These are phyloP conservation scores for Cercospora sesami DNA, from an alignment of 2,329 filamentous ascomycete species.

Conservation along the genomic window DNA sequence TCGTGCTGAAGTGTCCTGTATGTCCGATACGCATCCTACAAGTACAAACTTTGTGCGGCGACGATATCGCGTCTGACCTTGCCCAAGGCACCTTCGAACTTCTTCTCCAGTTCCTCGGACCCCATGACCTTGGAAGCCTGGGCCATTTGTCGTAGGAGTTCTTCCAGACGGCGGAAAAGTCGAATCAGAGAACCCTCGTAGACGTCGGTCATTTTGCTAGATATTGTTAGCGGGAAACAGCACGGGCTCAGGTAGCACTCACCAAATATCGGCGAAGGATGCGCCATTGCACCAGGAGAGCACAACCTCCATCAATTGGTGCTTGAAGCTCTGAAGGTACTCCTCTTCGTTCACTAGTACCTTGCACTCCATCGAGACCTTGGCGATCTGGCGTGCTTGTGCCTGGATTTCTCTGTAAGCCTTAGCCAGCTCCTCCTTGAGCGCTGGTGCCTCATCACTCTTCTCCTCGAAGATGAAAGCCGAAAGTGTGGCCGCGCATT, in stretches of 20 bases:
- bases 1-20: background rate
- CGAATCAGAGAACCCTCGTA: constrained; percentile 97
- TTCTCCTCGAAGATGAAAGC: constrained; percentile 99
- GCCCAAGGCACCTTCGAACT: constrained; percentile 81
- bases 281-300: constrained; percentile 87
- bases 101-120: constrained; percentile 85
- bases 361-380: constrained; percentile 93
- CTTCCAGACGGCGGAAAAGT: constrained; percentile 91
- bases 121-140: constrained; percentile 98
- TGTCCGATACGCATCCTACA: constrained; percentile 52
- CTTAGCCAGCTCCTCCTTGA: constrained; percentile 83
- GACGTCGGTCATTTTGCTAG: constrained; percentile 96
- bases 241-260: constrained; percentile 46
- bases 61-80: constrained; percentile 94
- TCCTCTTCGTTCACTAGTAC: constrained; percentile 92
- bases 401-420: constrained; percentile 82
- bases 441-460: constrained; percentile 67
- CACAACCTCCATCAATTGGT: constrained; percentile 95
- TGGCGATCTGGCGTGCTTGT: constrained; percentile 84
- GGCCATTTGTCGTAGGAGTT: constrained; percentile 90
- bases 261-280: constrained; percentile 93
- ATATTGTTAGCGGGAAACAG: constrained; percentile 4
- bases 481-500: constrained; percentile 81
- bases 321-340: constrained; percentile 86
- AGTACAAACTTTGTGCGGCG: constrained; percentile 87